phyloP scores from a whole-genome alignment of 2,329 filamentous ascomycete species.

The Sclerotinia sclerotiorum region DNA sequence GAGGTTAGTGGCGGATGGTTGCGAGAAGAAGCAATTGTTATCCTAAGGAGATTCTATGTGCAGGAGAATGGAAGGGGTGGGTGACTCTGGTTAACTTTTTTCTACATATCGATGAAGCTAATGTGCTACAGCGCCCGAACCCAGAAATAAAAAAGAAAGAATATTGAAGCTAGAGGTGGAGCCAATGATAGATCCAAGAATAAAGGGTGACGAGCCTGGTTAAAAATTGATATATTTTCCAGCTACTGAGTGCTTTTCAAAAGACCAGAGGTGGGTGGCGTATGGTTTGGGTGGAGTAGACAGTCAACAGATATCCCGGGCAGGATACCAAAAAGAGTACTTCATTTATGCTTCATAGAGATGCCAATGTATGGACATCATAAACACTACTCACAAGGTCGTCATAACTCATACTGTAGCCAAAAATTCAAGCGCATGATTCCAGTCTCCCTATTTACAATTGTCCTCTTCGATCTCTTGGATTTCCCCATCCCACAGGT shows the following conservation, averaged over 20 bases:
- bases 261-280: background rate
- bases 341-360: background rate
- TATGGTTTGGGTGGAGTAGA: background rate
- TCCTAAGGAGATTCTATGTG: slow-evolving; percentile 92
- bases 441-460: slow-evolving; percentile 23
- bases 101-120: slow-evolving; percentile 4
- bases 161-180: slow-evolving; percentile 40
- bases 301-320: background rate
- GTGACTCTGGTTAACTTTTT: slow-evolving; percentile 31
- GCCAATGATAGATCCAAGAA: slow-evolving; percentile 29
- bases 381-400: slow-evolving; percentile 1
- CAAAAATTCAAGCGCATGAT: slow-evolving; percentile 3
- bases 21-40: slow-evolving; percentile 79
- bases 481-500: slow-evolving; percentile 17
- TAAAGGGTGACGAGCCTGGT: slow-evolving; percentile 1
- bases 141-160: slow-evolving; percentile 39
- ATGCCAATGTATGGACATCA: background rate
- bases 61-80: slow-evolving; percentile 93
- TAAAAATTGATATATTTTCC: background rate
- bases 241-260: background rate
- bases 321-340: background rate
- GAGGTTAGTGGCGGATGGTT: slow-evolving; percentile 84
- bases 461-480: slow-evolving; percentile 1
- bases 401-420: background rate
- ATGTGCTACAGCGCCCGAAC: slow-evolving; percentile 37